These are phyloP conservation scores for Cruciata laevipes DNA, from an alignment of 257 asterid genomes.

Conservation along the genomic window DNA sequence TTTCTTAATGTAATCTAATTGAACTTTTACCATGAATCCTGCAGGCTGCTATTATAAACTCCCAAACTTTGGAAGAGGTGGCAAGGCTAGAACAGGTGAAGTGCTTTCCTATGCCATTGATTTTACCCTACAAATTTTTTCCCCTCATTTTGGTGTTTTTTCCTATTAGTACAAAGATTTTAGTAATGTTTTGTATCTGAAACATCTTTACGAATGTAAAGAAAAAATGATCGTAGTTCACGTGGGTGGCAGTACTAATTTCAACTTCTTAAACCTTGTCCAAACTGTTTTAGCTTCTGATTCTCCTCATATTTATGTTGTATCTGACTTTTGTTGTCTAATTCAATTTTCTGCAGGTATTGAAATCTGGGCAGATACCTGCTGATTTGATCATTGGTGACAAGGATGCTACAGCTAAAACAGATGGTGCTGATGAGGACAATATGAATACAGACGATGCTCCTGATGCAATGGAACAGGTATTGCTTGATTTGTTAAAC, in stretches of 20 bases:
- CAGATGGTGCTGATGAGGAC: constrained; percentile 44
- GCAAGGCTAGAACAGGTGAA: constrained; percentile 98
- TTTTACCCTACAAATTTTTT: background rate
- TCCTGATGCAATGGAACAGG: constrained; percentile 82
- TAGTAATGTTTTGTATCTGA: background rate
- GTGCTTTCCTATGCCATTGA: constrained; percentile 17
- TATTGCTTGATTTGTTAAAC: constrained; percentile 12
- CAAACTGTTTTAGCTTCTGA: constrained; percentile 5
- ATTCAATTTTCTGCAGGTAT: constrained; percentile 49
- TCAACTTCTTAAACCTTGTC: constrained; percentile 4
- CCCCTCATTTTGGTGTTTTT: background rate
- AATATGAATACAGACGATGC: constrained; percentile 54
- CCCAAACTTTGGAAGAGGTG: constrained; percentile 98
- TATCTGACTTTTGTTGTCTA: constrained; percentile 6
- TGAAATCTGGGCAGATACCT: constrained; percentile 93
- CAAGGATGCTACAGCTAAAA: constrained; percentile 30
- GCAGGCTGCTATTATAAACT: constrained; percentile 98
- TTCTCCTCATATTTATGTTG: background rate
- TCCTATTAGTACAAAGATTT: background rate
- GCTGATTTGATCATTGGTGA: constrained; percentile 57
- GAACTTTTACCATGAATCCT: constrained; percentile 16
- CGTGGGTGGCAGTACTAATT: background rate
- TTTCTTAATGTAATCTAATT: background rate
- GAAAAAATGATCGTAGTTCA: background rate
- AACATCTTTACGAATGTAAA: background rate